Percentiles rank a stretch among this genome's conserved stretches.
Conservation (phyloP, 805 yeast genomes). For the Hanseniaspora guilliermondii region DNA sequence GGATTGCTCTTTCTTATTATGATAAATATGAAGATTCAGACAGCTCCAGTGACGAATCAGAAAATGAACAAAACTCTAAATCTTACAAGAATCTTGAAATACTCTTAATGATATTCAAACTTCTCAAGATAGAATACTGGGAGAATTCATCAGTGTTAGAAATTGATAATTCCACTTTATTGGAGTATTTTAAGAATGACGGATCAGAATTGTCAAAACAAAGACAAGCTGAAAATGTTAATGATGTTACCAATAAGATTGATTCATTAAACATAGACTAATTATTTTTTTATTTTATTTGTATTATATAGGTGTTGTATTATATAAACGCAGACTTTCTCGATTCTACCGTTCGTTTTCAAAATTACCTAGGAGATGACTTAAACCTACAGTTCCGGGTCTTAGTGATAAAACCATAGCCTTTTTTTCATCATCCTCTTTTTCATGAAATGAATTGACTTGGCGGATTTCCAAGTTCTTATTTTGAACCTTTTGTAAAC, state of each 20-base stretch:
- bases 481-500: background rate
- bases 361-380: background rate
- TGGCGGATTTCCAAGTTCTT: background rate
- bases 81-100: background rate
- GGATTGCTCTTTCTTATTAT: constrained; percentile 1
- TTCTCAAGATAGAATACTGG: background rate
- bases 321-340: too few species aligned
- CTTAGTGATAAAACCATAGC: constrained; percentile 12
- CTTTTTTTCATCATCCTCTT: background rate
- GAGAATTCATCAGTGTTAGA: background rate
- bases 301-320: background rate
- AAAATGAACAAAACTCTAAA: background rate
- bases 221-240: background rate
- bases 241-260: background rate
- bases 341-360: background rate
- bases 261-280: background rate
- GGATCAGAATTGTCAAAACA: background rate
- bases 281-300: background rate
- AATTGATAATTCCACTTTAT: background rate
- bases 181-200: background rate
- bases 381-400: constrained; percentile 3
- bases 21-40: background rate
- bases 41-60: background rate
- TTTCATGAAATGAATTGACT: background rate
- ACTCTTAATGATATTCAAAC: background rate